These are phyloP conservation scores for Herpetomonas samuelpessoai DNA, from an alignment of 208 protist species.

Conservation along the genomic window DNA sequence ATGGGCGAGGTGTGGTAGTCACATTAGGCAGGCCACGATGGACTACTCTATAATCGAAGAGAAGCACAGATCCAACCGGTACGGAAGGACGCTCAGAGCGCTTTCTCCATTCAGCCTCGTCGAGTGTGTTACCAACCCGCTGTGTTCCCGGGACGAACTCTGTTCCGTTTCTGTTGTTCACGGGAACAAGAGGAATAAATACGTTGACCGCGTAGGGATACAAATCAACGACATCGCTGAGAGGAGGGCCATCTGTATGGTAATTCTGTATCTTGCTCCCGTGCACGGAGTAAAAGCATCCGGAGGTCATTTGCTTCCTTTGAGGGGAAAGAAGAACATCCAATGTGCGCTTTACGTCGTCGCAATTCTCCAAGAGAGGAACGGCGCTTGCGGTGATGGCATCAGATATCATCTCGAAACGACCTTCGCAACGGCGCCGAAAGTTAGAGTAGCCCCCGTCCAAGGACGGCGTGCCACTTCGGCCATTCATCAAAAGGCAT, in stretches of 20 bases:
- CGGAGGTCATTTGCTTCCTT: constrained; percentile 52
- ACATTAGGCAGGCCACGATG: constrained; percentile 54
- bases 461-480: constrained; percentile 22
- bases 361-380: constrained; percentile 30
- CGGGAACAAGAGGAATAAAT: constrained; percentile 57
- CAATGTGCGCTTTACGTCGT: constrained; percentile 31
- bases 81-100: constrained; percentile 28
- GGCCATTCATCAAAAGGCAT: constrained; percentile 20
- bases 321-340: constrained; percentile 19
- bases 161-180: constrained; percentile 56
- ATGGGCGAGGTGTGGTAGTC: constrained; percentile 32
- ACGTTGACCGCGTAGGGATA: constrained; percentile 72
- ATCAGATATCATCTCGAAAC: constrained; percentile 58
- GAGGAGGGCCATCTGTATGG: constrained; percentile 56
- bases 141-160: constrained; percentile 55
- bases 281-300: constrained; percentile 61
- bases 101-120: not conserved
- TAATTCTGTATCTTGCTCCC: constrained; percentile 45
- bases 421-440: constrained; percentile 45
- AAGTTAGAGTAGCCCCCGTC: constrained; percentile 67
- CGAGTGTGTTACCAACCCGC: constrained; percentile 2
- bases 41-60: constrained; percentile 69
- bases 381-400: constrained; percentile 42
- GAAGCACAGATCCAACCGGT: constrained; percentile 30
- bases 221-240: constrained; percentile 43